Evolutionary conservation across 768 basidiomycete species (phyloP).

Genomic region (Collybiopsis confluens): DNA sequence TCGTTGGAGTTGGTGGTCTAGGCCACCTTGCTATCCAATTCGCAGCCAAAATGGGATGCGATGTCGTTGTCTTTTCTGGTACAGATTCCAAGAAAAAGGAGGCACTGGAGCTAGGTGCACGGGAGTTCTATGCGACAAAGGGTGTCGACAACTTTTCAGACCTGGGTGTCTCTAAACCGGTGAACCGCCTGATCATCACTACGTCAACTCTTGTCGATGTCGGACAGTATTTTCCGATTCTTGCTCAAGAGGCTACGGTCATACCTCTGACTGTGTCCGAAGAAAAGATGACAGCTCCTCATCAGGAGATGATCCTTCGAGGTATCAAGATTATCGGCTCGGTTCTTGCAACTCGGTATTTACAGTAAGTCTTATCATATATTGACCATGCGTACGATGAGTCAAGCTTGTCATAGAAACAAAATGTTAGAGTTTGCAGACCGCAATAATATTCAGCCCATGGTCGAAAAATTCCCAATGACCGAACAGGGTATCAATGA

Average conservation of each 20-base stretch:
- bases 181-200: slow-evolving; percentile 26
- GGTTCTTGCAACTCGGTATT: slow-evolving; percentile 1
- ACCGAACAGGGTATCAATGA: slow-evolving; percentile 23
- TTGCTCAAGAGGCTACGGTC: slow-evolving; percentile 20
- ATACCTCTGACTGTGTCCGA: slow-evolving; percentile 22
- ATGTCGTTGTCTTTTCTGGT: slow-evolving; percentile 30
- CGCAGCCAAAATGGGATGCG: slow-evolving; percentile 33
- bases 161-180: slow-evolving; percentile 17
- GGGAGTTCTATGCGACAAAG: slow-evolving; percentile 27
- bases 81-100: slow-evolving; percentile 26
- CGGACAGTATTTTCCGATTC: slow-evolving; percentile 17
- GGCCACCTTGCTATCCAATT: slow-evolving; percentile 33
- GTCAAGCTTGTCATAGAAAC: not conserved
- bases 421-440: slow-evolving; percentile 30
- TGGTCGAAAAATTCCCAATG: slow-evolving; percentile 26
- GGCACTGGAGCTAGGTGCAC: slow-evolving; percentile 24
- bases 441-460: slow-evolving; percentile 19
- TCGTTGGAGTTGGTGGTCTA: slow-evolving; percentile 31
- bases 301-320: slow-evolving; percentile 9
- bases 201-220: slow-evolving; percentile 14
- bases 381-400: not conserved
- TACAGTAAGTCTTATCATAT: not conserved
- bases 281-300: slow-evolving; percentile 18
- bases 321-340: slow-evolving; percentile 15
- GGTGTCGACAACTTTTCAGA: slow-evolving; percentile 9